Conservation (phyloP, 257 asterid species). For the Solanum bulbocastanum region DNA sequence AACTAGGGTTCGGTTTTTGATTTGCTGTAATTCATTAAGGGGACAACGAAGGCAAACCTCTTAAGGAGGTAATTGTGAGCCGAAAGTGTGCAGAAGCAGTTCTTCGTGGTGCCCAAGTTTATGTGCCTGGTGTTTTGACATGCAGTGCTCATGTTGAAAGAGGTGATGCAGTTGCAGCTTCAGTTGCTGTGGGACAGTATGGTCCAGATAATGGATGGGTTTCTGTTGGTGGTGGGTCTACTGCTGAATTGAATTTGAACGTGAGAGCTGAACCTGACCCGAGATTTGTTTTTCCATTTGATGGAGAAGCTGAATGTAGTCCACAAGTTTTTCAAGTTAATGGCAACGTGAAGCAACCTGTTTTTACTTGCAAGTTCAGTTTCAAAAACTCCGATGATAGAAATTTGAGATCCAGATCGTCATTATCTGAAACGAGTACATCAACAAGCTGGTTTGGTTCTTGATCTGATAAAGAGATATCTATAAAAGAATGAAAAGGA, state of each 20-base stretch:
- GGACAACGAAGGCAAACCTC: too few relatives aligned
- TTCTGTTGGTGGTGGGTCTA: constrained; percentile 22
- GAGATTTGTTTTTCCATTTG: constrained; percentile 87
- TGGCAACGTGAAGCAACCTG: constrained; percentile 83
- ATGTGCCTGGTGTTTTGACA: too few relatives aligned
- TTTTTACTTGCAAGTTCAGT: constrained; percentile 83
- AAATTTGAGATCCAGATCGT: constrained; percentile 75
- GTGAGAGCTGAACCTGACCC: constrained; percentile 90
- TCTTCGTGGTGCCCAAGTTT: too few relatives aligned
- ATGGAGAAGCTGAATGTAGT: constrained; percentile 96
- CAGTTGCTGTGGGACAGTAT: too few relatives aligned
- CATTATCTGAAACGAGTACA: constrained; percentile 58
- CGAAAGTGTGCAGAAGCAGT: too few relatives aligned
- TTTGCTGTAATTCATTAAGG: too few relatives aligned
- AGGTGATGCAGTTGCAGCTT: too few relatives aligned
- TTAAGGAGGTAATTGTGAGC: too few relatives aligned
- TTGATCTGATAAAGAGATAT: constrained; percentile 18
- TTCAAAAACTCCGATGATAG: constrained; percentile 63
- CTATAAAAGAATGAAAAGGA: constrained; percentile 65
- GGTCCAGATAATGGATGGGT: constrained; percentile 99
- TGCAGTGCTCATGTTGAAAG: too few relatives aligned
- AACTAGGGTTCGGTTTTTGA: too few relatives aligned
- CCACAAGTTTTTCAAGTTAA: constrained; percentile 94
- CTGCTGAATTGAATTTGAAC: constrained; percentile 41
- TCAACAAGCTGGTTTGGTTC: constrained; percentile 48